Percentiles rank a stretch among this genome's conserved stretches.
These are phyloP conservation scores for Cerrena zonata DNA, from an alignment of 1,284 basidiomycete species.

Conservation along the genomic window DNA sequence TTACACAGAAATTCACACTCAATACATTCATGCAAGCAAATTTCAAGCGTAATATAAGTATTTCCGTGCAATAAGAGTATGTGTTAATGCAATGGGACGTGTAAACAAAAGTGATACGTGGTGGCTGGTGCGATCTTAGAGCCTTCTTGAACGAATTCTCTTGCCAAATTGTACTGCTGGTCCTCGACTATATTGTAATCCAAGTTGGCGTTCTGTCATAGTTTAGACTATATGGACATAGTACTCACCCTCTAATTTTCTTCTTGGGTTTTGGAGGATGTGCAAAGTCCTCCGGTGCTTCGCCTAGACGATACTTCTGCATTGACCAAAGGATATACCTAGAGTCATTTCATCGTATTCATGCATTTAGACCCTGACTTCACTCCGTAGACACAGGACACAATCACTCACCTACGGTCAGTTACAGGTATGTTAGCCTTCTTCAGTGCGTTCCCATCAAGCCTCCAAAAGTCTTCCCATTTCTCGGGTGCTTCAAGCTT, in stretches of 20 bases:
- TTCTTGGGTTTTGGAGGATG: conserved; percentile 64
- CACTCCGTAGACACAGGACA: background rate
- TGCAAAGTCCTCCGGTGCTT: conserved; percentile 53
- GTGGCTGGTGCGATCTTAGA: no score
- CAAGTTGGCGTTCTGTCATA: conserved; percentile 1
- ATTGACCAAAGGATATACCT: conserved; percentile 81
- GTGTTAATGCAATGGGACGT: no score
- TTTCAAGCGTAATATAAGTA: no score
- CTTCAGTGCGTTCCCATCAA: conserved; percentile 53
- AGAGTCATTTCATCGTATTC: conserved; percentile 1
- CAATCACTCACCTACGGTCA: conserved; percentile 55
- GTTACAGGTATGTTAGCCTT: conserved; percentile 57
- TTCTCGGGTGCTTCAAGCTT: conserved; percentile 48
- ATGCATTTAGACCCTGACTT: background rate
- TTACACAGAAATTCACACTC: no score
- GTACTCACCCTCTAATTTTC: conserved; percentile 67
- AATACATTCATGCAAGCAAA: no score
- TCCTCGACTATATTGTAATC: conserved; percentile 39
- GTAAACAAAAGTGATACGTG: no score
- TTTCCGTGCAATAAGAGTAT: no score
- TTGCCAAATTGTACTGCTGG: conserved; percentile 73
- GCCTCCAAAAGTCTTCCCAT: conserved; percentile 69
- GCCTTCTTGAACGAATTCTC: conserved; percentile 60
- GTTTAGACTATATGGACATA: background rate
- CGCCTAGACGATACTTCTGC: conserved; percentile 65